Percentiles rank a stretch among this genome's conserved stretches.
phyloP scores from a whole-genome alignment of 1,284 basidiomycete species.

The Coniferiporia weirii region DNA sequence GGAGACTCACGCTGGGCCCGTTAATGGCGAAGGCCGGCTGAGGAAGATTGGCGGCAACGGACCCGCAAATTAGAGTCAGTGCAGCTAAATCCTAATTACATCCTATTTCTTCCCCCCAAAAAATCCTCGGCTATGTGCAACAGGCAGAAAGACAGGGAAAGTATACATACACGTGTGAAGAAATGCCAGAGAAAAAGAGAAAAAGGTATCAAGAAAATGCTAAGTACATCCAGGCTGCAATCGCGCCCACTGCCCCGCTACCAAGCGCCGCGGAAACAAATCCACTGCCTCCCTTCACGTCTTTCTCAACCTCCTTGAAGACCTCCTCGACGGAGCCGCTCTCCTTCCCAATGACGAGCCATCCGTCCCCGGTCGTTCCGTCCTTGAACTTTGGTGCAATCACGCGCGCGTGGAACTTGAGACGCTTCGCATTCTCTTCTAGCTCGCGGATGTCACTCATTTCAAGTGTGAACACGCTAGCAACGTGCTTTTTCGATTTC shows the following conservation, averaged over 20 bases:
- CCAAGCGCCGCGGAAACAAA: neutral
- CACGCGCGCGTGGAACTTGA: slow-evolving; percentile 13
- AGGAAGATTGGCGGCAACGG: neutral
- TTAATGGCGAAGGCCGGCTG: too few species aligned
- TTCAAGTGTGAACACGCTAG: slow-evolving; percentile 14
- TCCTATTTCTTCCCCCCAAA: too few species aligned
- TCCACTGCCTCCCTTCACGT: slow-evolving; percentile 7
- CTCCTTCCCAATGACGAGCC: slow-evolving; percentile 16
- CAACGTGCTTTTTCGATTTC: slow-evolving; percentile 10
- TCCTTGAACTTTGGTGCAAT: slow-evolving; percentile 12
- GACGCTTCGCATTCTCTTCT: slow-evolving; percentile 8
- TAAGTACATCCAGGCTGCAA: slow-evolving; percentile 10
- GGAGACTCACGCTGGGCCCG: neutral
- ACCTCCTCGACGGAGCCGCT: slow-evolving; percentile 7
- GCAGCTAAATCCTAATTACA: too few species aligned
- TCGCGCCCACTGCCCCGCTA: slow-evolving; percentile 1
- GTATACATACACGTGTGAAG: neutral
- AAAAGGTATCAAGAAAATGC: slow-evolving; percentile 13
- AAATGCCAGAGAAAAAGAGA: neutral
- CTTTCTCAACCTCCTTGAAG: slow-evolving; percentile 12
- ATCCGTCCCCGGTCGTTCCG: slow-evolving; percentile 10
- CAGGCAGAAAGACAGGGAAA: neutral
- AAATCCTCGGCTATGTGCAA: neutral
- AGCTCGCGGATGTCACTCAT: slow-evolving; percentile 11
- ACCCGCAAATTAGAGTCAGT: neutral